Conservation (phyloP, 2,329 filamentous ascomycete species). For the Botrytis hyacinthi region DNA sequence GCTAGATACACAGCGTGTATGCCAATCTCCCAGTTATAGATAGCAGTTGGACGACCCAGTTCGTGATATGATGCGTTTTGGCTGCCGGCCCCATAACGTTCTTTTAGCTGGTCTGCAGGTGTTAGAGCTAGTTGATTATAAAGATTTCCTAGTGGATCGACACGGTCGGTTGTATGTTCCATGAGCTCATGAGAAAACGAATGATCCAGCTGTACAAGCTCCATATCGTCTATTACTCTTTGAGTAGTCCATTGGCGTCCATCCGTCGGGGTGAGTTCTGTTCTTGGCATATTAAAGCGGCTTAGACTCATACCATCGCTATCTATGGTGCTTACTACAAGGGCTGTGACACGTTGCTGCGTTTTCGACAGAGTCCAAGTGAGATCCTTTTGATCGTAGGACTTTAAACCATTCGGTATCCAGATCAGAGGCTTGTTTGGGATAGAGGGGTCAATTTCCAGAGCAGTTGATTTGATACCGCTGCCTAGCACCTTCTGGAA, state of each 20-base stretch:
- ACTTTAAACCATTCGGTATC: not conserved
- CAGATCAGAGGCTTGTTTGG: not conserved
- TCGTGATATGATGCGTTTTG: slow-evolving; percentile 27
- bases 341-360: not conserved
- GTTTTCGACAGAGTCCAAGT: not conserved
- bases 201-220: not conserved
- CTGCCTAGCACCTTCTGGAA: not conserved
- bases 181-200: not conserved
- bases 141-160: not conserved
- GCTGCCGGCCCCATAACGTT: not conserved
- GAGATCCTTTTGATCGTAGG: not conserved
- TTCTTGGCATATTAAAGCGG: not conserved
- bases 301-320: not conserved
- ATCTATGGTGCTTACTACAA: not conserved
- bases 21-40: slow-evolving; percentile 40
- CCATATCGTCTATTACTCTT: not conserved
- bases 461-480: not conserved
- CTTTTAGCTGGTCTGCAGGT: not conserved
- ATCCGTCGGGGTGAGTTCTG: not conserved
- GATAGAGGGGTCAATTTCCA: not conserved
- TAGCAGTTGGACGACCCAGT: slow-evolving; percentile 27
- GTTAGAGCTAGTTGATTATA: not conserved
- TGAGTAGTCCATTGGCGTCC: not conserved
- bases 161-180: not conserved
- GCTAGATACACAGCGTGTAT: slow-evolving; percentile 31